Percentiles rank a stretch among this genome's conserved stretches.
Evolutionary conservation across 371 early-diverging fungal genomes (phyloP).

Genomic region (Syncephalastrum racemosum): DNA sequence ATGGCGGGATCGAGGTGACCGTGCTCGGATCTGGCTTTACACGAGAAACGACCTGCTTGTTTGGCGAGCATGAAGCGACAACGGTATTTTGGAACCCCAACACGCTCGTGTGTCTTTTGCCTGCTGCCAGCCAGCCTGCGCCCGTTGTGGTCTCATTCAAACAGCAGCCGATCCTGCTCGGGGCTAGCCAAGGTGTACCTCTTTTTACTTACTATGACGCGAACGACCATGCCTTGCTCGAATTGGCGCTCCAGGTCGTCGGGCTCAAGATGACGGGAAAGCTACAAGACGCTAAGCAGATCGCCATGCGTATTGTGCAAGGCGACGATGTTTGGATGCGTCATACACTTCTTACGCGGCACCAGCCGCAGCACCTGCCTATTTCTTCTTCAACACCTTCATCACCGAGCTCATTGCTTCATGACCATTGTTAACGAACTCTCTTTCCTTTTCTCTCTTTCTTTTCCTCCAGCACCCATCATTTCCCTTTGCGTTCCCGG

Average conservation of each 20-base stretch:
- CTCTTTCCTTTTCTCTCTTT: background rate
- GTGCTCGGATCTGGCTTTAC: slow-evolving; percentile 75
- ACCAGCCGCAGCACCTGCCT: slow-evolving; percentile 4
- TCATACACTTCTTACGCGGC: background rate
- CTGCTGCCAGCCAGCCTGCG: slow-evolving; percentile 71
- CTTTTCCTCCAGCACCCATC: background rate
- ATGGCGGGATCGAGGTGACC: slow-evolving; percentile 78
- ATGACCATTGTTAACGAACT: background rate
- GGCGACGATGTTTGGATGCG: slow-evolving; percentile 34
- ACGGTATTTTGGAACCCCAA: slow-evolving; percentile 72
- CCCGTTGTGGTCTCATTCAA: slow-evolving; percentile 72
- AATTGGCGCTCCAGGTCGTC: slow-evolving; percentile 80
- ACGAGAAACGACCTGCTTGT: slow-evolving; percentile 67
- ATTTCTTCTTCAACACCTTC: background rate
- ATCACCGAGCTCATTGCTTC: background rate
- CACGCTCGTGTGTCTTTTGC: slow-evolving; percentile 77
- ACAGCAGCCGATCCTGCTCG: slow-evolving; percentile 37
- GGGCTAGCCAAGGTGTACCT: slow-evolving; percentile 49
- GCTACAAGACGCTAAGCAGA: slow-evolving; percentile 65
- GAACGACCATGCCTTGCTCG: slow-evolving; percentile 78
- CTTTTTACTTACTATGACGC: slow-evolving; percentile 70
- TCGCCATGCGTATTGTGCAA: slow-evolving; percentile 74
- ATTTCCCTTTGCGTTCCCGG: background rate
- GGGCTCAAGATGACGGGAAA: slow-evolving; percentile 79
- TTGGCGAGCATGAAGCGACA: slow-evolving; percentile 72